Conservation (phyloP, 2,329 filamentous ascomycete species). For the Colletotrichum lini region DNA sequence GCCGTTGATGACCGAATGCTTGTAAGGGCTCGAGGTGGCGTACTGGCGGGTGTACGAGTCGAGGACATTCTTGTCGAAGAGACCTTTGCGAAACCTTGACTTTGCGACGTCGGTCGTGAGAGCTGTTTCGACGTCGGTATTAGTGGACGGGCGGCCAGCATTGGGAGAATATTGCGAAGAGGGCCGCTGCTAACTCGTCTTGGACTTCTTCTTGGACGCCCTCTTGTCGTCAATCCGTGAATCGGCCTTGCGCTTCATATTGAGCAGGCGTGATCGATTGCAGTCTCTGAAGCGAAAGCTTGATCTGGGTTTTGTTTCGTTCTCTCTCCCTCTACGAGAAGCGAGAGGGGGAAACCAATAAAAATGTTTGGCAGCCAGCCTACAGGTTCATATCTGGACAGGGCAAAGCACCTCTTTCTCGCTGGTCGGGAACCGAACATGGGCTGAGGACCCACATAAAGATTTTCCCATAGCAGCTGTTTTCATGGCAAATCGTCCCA, state of each 20-base stretch:
- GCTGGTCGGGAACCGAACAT: conserved; percentile 28
- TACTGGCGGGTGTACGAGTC: conserved; percentile 74
- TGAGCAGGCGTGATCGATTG: conserved; percentile 40
- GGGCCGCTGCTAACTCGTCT: conserved; percentile 57
- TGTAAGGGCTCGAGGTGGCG: conserved; percentile 80
- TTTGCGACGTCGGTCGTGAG: conserved; percentile 65
- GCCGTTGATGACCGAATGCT: conserved; percentile 89
- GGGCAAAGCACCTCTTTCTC: conserved; percentile 14
- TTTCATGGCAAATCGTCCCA: conserved; percentile 41
- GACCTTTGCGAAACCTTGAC: conserved; percentile 74
- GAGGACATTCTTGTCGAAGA: conserved; percentile 74
- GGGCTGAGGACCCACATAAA: conserved; percentile 41
- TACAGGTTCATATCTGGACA: conserved; percentile 21
- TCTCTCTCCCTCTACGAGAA: not conserved
- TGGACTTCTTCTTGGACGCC: conserved; percentile 67
- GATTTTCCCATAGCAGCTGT: conserved; percentile 38
- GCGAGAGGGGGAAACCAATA: not conserved
- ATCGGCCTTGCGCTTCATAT: conserved; percentile 74
- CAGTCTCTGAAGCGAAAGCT: not conserved
- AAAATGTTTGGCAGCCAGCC: conserved; percentile 10
- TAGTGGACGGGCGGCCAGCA: conserved; percentile 32
- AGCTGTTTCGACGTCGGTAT: conserved; percentile 51
- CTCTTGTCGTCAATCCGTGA: conserved; percentile 59
- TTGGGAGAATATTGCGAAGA: not conserved
- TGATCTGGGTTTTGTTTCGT: too few relatives aligned